Evolutionary conservation across 306 rosid species (phyloP), one percentile per base, ranked within the genome.

Genomic region (Hippophae gyantsensis): DNA sequence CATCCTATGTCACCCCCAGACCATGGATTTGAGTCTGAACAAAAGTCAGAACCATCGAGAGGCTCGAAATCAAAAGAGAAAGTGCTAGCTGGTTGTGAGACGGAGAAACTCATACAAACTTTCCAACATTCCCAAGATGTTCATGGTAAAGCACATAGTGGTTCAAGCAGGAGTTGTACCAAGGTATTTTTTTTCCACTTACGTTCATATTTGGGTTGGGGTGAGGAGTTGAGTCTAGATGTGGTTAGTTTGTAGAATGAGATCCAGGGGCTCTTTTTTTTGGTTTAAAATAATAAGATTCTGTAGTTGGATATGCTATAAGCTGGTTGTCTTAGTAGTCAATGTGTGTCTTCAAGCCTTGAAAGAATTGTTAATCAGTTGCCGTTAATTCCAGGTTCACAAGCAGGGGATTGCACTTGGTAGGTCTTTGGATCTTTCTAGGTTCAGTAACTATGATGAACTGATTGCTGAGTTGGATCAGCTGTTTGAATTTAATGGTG

Each of bases 351-450:
- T 32, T 32, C 38, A 4, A 32, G 38, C 5, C 38, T 2, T 32
- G 11, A 63, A 57, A 23, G 56, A 55, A 32, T 25, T 58, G 42
- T 58, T 57, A 56, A 73, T 51, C 14, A 13, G 32, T 52, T 67
- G 51, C 51, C 74, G n/a, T 56, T 68, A 51, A 56, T 76, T 72
- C 52, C 73, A 92, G 99, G 99, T 92, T 65, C 96, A 92, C 69
- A 92, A 92, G 88, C 94, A 88, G 80, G 99, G 99, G 57, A 88
- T 88, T 61, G 96, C 95, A 7, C 93, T 92, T 53, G 99, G 99
- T 69, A 84, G 99, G 74, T 92, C 96, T 1, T 85, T 92, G 42
- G 99, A 92, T 78, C 96, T 92, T 52, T 66, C 88, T 8, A 92
- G 86, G 78, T 92, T 92, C 75, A 78, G 76, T 60, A 70, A 78